A percentile compares a stretch with the other conserved stretches of the same genome.
Evolutionary conservation across 768 basidiomycete species (phyloP).

Genomic region (Harrya chromipes): DNA sequence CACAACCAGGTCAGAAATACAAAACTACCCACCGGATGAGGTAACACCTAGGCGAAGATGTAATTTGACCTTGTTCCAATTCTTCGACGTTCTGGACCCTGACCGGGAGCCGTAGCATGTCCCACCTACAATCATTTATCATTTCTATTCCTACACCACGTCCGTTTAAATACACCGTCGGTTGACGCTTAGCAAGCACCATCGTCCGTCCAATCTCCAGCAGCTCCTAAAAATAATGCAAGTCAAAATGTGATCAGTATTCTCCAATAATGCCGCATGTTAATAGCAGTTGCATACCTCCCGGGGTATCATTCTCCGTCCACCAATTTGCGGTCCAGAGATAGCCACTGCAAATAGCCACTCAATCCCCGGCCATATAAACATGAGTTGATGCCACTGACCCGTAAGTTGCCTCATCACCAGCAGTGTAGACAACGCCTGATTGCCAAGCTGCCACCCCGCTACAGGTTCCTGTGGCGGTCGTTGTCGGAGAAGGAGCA

Average conservation of each 20-base stretch:
- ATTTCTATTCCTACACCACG: background rate
- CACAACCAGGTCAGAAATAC: no score
- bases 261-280: no score
- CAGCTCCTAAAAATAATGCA: constrained; percentile 34
- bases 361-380: constrained; percentile 1
- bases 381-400: constrained; percentile 27
- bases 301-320: constrained; percentile 54
- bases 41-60: no score
- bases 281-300: constrained; percentile 25
- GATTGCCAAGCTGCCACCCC: constrained; percentile 50
- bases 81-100: no score
- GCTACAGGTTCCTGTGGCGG: constrained; percentile 39
- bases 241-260: background rate
- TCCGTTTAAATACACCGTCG: background rate
- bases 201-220: constrained; percentile 55
- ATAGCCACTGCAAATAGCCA: constrained; percentile 14
- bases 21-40: no score
- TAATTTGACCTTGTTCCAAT: no score
- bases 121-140: background rate
- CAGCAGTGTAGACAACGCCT: constrained; percentile 46
- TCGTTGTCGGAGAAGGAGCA: constrained; percentile 14
- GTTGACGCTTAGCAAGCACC: constrained; percentile 41
- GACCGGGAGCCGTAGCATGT: no score
- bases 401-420: constrained; percentile 50
- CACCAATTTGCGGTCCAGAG: constrained; percentile 59